phyloP scores from a whole-genome alignment of 2,329 filamentous ascomycete genomes.

The Aspergillus intermedius region DNA sequence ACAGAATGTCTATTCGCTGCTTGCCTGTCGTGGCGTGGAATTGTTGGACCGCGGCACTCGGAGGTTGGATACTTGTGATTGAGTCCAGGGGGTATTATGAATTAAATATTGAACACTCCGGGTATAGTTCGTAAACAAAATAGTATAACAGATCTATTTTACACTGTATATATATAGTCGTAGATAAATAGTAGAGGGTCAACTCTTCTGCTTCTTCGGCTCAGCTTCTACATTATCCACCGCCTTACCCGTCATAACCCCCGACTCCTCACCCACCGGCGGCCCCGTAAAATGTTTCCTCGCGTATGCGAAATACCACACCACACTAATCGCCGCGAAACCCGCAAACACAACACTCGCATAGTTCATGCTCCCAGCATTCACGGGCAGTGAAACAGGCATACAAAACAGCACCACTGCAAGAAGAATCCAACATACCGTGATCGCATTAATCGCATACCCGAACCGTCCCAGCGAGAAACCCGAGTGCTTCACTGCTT shows the following conservation, averaged over 20 bases:
- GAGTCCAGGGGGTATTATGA: not conserved
- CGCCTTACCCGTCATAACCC: constrained; percentile 26
- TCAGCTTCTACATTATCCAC: constrained; percentile 25
- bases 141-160: not conserved
- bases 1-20: not conserved
- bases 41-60: constrained; percentile 29
- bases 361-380: constrained; percentile 57
- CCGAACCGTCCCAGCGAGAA: constrained; percentile 67
- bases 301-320: constrained; percentile 59
- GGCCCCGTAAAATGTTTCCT: constrained; percentile 60
- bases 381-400: constrained; percentile 57
- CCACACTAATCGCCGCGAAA: constrained; percentile 53
- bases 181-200: no score
- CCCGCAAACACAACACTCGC: constrained; percentile 60
- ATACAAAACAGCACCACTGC: constrained; percentile 70
- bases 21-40: constrained; percentile 6
- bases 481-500: constrained; percentile 57
- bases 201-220: not conserved
- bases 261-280: constrained; percentile 26
- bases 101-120: no score
- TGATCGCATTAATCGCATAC: constrained; percentile 59
- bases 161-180: not conserved
- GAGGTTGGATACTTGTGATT: constrained; percentile 26
- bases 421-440: constrained; percentile 64
- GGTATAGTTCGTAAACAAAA: no score